Percentiles rank a stretch among this genome's conserved stretches.
Evolutionary conservation across 805 yeast species (phyloP).

Genomic region (Yamadazyma olivae): DNA sequence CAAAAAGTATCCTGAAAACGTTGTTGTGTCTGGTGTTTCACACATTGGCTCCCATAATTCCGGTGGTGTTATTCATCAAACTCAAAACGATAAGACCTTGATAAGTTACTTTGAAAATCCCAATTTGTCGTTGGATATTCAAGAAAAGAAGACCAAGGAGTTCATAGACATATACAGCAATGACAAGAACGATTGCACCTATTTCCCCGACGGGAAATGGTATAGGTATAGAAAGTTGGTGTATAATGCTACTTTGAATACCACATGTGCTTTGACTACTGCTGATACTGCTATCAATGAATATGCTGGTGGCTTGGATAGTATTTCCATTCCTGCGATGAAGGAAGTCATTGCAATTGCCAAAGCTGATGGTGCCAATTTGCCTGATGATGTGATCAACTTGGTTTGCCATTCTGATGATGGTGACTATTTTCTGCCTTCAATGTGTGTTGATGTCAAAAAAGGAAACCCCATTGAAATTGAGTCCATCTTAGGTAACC

Average conservation of each 20-base stretch:
- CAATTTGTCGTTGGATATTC: constrained; percentile 27
- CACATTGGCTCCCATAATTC: constrained; percentile 30
- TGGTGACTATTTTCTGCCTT: constrained; percentile 37
- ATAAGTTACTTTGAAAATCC: constrained; percentile 25
- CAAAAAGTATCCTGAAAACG: constrained; percentile 17
- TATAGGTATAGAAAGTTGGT: constrained; percentile 64
- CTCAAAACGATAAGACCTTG: constrained; percentile 20
- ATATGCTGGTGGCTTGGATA: constrained; percentile 26
- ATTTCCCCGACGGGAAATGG: constrained; percentile 20
- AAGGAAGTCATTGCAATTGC: constrained; percentile 64
- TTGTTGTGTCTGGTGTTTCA: constrained; percentile 29
- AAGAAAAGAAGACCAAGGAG: constrained; percentile 10
- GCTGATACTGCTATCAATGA: constrained; percentile 32
- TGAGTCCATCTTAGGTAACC: constrained; percentile 38
- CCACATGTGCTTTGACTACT: constrained; percentile 36
- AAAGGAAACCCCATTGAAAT: constrained; percentile 36
- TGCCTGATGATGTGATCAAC: constrained; percentile 50
- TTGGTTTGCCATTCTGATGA: constrained; percentile 50
- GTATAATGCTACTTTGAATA: constrained; percentile 67
- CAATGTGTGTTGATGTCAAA: constrained; percentile 36
- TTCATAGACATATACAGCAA: constrained; percentile 22
- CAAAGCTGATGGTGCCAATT: constrained; percentile 58
- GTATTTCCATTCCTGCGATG: constrained; percentile 58
- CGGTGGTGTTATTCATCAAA: constrained; percentile 22
- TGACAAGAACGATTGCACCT: constrained; percentile 17